Percentiles rank a stretch among this genome's conserved stretches.
phyloP scores from a whole-genome alignment of 176 grass and related monocot genomes.

The Dactylis glomerata region DNA sequence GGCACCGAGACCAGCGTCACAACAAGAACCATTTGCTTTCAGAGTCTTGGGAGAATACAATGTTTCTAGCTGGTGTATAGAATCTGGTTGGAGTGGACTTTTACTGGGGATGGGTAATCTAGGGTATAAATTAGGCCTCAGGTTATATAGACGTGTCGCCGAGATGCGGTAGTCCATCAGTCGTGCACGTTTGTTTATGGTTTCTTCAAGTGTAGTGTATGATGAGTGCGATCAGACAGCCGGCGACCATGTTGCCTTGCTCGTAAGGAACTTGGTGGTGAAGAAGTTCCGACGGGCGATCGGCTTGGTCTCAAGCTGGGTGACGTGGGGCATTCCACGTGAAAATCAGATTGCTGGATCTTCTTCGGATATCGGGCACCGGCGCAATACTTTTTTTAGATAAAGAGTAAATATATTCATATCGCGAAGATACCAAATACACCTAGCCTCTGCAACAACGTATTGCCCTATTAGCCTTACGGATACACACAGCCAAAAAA shows the following conservation, averaged over 20 bases:
- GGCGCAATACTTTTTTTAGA: no score
- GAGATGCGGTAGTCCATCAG: background rate
- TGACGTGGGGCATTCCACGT: background rate
- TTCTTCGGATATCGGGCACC: background rate
- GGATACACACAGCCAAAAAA: no score
- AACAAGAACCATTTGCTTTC: conserved; percentile 5
- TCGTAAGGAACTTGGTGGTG: conserved; percentile 1
- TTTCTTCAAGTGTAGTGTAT: background rate
- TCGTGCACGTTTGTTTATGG: conserved; percentile 4
- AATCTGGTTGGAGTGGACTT: background rate
- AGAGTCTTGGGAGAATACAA: background rate
- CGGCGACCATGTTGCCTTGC: background rate
- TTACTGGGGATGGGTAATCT: background rate
- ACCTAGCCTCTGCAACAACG: no score
- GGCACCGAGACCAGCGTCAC: background rate
- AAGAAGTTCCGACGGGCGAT: background rate
- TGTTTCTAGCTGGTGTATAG: background rate
- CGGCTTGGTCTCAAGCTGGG: background rate
- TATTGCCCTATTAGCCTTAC: no score
- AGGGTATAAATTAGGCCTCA: background rate
- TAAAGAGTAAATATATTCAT: no score
- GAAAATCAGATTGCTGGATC: background rate
- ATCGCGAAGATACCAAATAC: no score
- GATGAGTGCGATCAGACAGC: background rate
- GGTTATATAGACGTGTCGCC: conserved; percentile 9